phyloP scores from a whole-genome alignment of 768 basidiomycete genomes.

The Flagelloscypha sp. region DNA sequence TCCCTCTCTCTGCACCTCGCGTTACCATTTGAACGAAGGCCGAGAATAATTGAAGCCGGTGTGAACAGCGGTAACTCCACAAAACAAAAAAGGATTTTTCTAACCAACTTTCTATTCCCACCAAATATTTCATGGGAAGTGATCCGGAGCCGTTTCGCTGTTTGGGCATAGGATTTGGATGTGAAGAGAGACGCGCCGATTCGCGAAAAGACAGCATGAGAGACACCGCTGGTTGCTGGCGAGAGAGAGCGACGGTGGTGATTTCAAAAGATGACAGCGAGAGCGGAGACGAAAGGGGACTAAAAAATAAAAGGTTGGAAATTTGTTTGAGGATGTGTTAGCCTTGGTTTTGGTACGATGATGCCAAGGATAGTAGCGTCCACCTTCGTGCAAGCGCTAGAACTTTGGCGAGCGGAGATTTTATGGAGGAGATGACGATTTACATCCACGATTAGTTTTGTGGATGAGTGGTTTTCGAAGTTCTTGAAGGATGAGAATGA shows the following conservation, averaged over 20 bases:
- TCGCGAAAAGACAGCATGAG: constrained; percentile 58
- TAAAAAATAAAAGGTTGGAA: constrained; percentile 49
- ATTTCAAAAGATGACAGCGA: background rate
- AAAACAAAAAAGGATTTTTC: constrained; percentile 80
- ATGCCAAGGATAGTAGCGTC: constrained; percentile 67
- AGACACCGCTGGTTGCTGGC: constrained; percentile 7
- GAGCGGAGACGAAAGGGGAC: too few relatives aligned
- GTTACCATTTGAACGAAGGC: constrained; percentile 73
- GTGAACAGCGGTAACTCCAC: constrained; percentile 71
- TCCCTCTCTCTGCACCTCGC: too few relatives aligned
- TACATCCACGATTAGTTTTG: too few relatives aligned
- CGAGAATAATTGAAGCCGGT: constrained; percentile 59
- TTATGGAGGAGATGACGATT: too few relatives aligned
- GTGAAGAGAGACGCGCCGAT: constrained; percentile 75
- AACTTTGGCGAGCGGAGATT: too few relatives aligned
- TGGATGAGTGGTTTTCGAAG: too few relatives aligned
- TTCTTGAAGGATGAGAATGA: too few relatives aligned
- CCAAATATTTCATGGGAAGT: constrained; percentile 64
- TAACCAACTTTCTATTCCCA: constrained; percentile 59
- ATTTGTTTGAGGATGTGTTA: constrained; percentile 55
- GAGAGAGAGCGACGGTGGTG: constrained; percentile 1
- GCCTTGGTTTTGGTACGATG: constrained; percentile 70
- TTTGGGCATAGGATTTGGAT: constrained; percentile 62
- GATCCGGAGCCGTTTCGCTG: constrained; percentile 75
- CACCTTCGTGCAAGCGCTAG: too few relatives aligned